phyloP scores from a whole-genome alignment of 371 early-diverging fungal genomes.

The Smittium culicis region DNA sequence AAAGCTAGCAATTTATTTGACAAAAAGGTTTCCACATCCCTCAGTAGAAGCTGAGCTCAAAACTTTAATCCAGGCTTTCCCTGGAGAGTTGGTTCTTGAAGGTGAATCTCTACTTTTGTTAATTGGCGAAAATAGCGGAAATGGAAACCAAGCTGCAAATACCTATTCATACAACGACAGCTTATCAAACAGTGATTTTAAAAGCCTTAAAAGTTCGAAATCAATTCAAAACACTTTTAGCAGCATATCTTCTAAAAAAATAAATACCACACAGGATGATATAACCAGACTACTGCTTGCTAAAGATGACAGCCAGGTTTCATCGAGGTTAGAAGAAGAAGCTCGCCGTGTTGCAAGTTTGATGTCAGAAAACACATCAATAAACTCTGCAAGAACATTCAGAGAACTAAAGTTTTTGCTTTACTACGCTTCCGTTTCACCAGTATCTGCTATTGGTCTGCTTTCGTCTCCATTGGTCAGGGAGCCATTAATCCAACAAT shows the following conservation, averaged over 20 bases:
- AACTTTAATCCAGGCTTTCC: constrained; percentile 43
- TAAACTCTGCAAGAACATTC: constrained; percentile 15
- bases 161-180: too few species aligned
- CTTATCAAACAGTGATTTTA: too few species aligned
- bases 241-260: not conserved
- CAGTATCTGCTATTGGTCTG: constrained; percentile 73
- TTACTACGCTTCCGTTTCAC: constrained; percentile 88
- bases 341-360: not conserved
- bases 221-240: not conserved
- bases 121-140: constrained; percentile 24
- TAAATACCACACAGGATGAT: not conserved
- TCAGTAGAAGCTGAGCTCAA: constrained; percentile 53
- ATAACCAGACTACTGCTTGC: too few species aligned
- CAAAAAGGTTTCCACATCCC: constrained; percentile 51
- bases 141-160: not conserved
- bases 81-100: constrained; percentile 50
- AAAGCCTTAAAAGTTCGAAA: not conserved
- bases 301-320: too few species aligned
- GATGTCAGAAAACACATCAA: not conserved
- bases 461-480: constrained; percentile 51
- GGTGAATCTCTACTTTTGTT: constrained; percentile 61
- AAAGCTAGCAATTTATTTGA: constrained; percentile 59
- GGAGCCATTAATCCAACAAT: constrained; percentile 81
- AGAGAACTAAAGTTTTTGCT: constrained; percentile 47
- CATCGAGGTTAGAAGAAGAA: not conserved